These are phyloP conservation scores for Zoysia matrella DNA, from an alignment of 202 grass and related monocot genomes.

Conservation along the genomic window DNA sequence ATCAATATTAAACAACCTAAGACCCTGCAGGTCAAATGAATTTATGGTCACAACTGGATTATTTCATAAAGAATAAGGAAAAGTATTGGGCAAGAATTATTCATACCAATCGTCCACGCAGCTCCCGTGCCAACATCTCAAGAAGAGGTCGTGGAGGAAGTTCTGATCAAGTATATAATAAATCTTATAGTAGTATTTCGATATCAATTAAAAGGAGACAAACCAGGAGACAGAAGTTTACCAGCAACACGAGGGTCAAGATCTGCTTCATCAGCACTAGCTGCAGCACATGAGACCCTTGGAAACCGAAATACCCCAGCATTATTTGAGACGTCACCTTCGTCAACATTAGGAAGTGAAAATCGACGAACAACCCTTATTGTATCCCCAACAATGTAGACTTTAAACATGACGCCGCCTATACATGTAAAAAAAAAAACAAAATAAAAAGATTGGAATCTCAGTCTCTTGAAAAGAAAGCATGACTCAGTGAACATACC, in stretches of 20 bases:
- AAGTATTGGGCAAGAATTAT: conserved; percentile 9
- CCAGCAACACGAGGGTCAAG: conserved; percentile 81
- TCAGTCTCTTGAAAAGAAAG: not conserved
- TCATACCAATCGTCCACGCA: conserved; percentile 66
- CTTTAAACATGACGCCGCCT: conserved; percentile 89
- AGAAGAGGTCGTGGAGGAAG: conserved; percentile 87
- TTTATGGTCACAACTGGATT: conserved; percentile 24
- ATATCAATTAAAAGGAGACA: not conserved
- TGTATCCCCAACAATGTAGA: conserved; percentile 87
- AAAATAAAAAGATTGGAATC: conserved; percentile 23
- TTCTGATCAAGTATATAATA: conserved; percentile 50
- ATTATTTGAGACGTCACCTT: conserved; percentile 59
- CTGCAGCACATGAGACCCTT: conserved; percentile 80
- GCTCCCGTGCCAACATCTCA: conserved; percentile 69
- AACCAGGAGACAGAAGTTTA: conserved; percentile 32
- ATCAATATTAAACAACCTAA: conserved; percentile 97
- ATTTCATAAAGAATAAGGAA: conserved; percentile 7
- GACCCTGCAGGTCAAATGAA: conserved; percentile 63
- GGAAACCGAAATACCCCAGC: conserved; percentile 75
- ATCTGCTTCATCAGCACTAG: conserved; percentile 83
- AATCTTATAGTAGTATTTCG: conserved; percentile 13
- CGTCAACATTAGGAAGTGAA: conserved; percentile 86
- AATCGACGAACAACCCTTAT: conserved; percentile 80
- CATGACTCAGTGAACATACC: conserved; percentile 46
- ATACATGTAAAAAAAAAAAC: conserved; percentile 16